Evolutionary conservation across 371 early-diverging fungal species (phyloP).

Genomic region (Zychaea mexicana): DNA sequence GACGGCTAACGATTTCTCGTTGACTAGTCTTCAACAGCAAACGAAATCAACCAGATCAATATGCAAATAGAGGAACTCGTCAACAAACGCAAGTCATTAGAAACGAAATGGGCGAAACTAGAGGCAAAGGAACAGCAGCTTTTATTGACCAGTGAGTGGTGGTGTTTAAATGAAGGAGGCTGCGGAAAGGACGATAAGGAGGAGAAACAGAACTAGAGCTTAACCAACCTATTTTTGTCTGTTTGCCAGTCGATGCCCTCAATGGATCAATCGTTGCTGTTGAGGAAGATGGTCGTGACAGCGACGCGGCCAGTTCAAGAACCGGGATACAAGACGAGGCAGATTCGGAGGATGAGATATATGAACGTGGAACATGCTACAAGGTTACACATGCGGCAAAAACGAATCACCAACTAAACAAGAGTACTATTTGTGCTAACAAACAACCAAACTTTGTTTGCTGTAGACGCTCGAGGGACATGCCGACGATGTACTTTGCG

Average conservation of each 20-base stretch:
- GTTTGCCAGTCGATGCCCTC: conserved; percentile 34
- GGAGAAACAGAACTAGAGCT: background rate
- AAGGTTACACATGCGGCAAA: conserved; percentile 26
- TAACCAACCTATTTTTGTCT: background rate
- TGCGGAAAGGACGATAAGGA: background rate
- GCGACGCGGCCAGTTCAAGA: conserved; percentile 8
- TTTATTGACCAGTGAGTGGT: conserved; percentile 43
- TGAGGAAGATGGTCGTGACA: conserved; percentile 26
- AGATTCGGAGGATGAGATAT: conserved; percentile 28
- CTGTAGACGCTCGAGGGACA: conserved; percentile 69
- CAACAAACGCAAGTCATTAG: conserved; percentile 52
- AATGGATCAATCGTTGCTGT: conserved; percentile 39
- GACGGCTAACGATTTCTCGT: too few species aligned
- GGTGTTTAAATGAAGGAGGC: background rate
- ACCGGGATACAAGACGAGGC: conserved; percentile 3
- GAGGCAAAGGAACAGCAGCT: conserved; percentile 61
- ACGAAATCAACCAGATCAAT: conserved; percentile 68
- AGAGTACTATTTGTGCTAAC: conserved; percentile 13
- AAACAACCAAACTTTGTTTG: background rate
- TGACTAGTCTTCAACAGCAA: conserved; percentile 46
- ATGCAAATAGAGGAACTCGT: conserved; percentile 57
- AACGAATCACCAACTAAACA: background rate
- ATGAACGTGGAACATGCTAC: conserved; percentile 45
- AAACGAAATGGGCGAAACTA: conserved; percentile 55
- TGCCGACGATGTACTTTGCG: conserved; percentile 66